Base-by-base conservation (phyloP, 2,329 filamentous ascomycete genomes). In the Colletotrichum theobromicola region DNA sequence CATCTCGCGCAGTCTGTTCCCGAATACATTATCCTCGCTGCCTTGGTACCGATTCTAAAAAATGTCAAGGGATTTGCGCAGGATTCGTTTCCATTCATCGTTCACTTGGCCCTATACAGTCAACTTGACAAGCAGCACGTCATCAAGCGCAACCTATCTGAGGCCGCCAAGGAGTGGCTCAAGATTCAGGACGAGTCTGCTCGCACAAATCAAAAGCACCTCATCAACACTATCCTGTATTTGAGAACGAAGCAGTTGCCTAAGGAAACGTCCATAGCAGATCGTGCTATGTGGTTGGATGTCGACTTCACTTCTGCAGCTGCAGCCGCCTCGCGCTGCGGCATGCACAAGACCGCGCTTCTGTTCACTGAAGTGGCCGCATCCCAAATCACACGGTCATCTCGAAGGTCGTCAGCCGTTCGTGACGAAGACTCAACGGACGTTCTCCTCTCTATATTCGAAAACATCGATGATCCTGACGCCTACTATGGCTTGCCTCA, bases 381-480 rank as follows among this genome's bases (percentile, higher is more conserved):
- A 26, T 91, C 91, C 1, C 90, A 92, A 55, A 83, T 85, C 1
- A 81, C 86, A 4, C 88, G 90, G 37, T 84, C 88, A 21, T 93
- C 93, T 57, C 89, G 94, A 73, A 90, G 94, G 64, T 93, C 94
- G 10, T 95, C 93, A 3, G 84, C 87, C 4, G 80, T 87, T 62
- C 87, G 86, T 77, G 85, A 89, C 77, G 81, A 87, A 61, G 85
- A 92, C 30, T 90, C 94, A 8, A 88, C 90, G 5, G 91, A 94
- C 34, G 88, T 97, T 2, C 87, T 98, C 15, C 88, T 98, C 58
- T 87, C 90, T 1, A 96, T 99, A 4, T 99, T 97, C 82, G 94
- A 95, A 80, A 96, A 95, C 75, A 94, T 99, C 61, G 96, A 98
- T 80, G 97, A 99, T 79, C 96, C 96, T 2, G 97, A 99, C 82